A percentile compares a stretch with the other conserved stretches of the same genome.
phyloP scores from a whole-genome alignment of 352 stramenopile species.

The Globisporangium alternatum region DNA sequence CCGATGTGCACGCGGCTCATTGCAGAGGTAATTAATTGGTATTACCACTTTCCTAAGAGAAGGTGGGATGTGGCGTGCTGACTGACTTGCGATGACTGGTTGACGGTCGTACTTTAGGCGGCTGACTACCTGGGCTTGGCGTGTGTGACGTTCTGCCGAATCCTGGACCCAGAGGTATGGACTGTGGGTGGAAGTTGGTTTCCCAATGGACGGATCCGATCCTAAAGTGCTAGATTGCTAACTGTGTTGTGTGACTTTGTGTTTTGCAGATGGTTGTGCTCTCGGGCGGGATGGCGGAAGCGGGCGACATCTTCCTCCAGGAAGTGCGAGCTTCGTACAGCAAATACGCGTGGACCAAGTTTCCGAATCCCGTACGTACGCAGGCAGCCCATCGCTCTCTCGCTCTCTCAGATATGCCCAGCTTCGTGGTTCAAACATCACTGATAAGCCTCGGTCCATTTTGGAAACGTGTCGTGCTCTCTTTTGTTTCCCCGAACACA shows the following conservation, averaged over 20 bases:
- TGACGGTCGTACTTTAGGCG: slow-evolving; percentile 26
- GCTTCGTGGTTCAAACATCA: background rate
- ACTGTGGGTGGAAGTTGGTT: background rate
- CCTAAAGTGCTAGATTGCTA: background rate
- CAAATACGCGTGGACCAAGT: slow-evolving; percentile 74
- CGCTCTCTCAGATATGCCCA: background rate
- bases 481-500: slow-evolving; percentile 11
- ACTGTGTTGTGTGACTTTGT: background rate
- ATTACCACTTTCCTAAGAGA: background rate
- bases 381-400: background rate
- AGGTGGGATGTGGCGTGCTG: background rate
- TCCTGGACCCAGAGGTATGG: slow-evolving; percentile 67
- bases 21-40: slow-evolving; percentile 38
- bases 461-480: background rate
- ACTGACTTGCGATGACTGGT: slow-evolving; percentile 2
- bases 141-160: slow-evolving; percentile 76
- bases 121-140: slow-evolving; percentile 82
- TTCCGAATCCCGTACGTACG: slow-evolving; percentile 60
- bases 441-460: background rate
- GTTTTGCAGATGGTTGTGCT: slow-evolving; percentile 69
- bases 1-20: slow-evolving; percentile 68
- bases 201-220: background rate
- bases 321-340: slow-evolving; percentile 51
- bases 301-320: slow-evolving; percentile 66
- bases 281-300: slow-evolving; percentile 71